Percentiles rank a stretch among this genome's conserved stretches.
These are phyloP conservation scores for Otatea glauca DNA, from an alignment of 176 grass and related monocot species.

Conservation along the genomic window DNA sequence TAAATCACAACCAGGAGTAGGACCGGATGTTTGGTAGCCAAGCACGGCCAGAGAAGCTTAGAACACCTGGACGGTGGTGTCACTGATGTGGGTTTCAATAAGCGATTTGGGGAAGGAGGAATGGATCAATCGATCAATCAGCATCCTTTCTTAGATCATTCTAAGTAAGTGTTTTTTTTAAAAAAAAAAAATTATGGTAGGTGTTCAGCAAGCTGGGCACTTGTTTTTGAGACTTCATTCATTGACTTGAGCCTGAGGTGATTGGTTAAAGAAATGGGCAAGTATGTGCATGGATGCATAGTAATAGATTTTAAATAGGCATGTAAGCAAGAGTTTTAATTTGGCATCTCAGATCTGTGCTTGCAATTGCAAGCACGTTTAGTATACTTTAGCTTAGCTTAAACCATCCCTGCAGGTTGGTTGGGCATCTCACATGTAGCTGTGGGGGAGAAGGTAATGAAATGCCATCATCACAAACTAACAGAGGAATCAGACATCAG, in stretches of 20 bases:
- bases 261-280: slow-evolving; percentile 32
- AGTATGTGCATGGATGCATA: slow-evolving; percentile 25
- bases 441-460: slow-evolving; percentile 43
- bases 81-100: slow-evolving; percentile 19
- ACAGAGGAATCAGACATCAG: slow-evolving; percentile 47
- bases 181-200: slow-evolving; percentile 37
- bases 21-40: slow-evolving; percentile 48
- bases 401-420: slow-evolving; percentile 32
- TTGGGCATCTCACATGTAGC: slow-evolving; percentile 38
- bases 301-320: not conserved
- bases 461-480: slow-evolving; percentile 42
- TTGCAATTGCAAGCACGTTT: slow-evolving; percentile 43
- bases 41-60: slow-evolving; percentile 40
- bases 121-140: slow-evolving; percentile 36
- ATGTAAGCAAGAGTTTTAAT: not conserved
- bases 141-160: slow-evolving; percentile 27
- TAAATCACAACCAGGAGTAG: slow-evolving; percentile 35
- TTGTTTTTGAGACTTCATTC: slow-evolving; percentile 27
- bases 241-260: slow-evolving; percentile 49
- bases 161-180: slow-evolving; percentile 18
- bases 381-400: slow-evolving; percentile 29
- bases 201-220: not conserved
- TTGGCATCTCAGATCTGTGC: slow-evolving; percentile 53
- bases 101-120: slow-evolving; percentile 32
- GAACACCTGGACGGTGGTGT: slow-evolving; percentile 19